Base-by-base conservation (phyloP, 2,329 filamentous ascomycete species). In the Aspergillus tanneri region DNA sequence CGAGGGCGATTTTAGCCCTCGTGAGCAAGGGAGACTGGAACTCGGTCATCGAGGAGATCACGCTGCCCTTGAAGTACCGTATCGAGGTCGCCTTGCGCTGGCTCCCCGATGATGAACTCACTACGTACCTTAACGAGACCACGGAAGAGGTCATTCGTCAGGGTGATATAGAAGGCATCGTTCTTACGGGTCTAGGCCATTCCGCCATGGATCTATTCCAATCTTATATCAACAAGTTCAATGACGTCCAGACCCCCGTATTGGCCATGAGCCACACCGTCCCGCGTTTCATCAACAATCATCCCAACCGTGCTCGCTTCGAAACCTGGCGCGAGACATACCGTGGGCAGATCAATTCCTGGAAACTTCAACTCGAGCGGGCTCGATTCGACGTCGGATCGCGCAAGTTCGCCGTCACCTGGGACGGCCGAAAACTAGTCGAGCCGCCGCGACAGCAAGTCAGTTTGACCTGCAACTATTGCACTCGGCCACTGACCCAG, bases 231-330 rank as follows among this genome's bases (percentile, higher is more conserved):
- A 72, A 73, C 44, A 78, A 77, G 43, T 83, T 78, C 58, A 77
- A 79, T 48, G 82, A 85, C 54, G 65, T 85, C 1, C 83, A 86
- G 66, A 83, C 81, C 2, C 77, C 82, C 1, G 81, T 85, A 0
- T 69, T 85, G 1, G 79, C 80, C 22, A 78, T 82, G 60, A 78
- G 78, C 25, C 77, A 80, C 54, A 78, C 79, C 0, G 78, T 80
- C 39, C 82, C 82, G 0, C 72, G 79, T 1, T 83, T 83, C 61
- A 73, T 85, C 50, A 75, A 77, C 54, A 78, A 83, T 52, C 48
- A 60, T 32, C 69, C 77, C 35, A 72, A 76, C 55, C 75, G 80
- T 52, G 53, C 73, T 0, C 77, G 77, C 47, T 84, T 80, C 65
- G 69, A 77, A 38, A 72, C 79, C 53, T 85, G 82, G 82, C 79